A percentile compares a stretch with the other conserved stretches of the same genome.
Conservation (phyloP, 2,329 filamentous ascomycete species). For the Cytospora mali region DNA sequence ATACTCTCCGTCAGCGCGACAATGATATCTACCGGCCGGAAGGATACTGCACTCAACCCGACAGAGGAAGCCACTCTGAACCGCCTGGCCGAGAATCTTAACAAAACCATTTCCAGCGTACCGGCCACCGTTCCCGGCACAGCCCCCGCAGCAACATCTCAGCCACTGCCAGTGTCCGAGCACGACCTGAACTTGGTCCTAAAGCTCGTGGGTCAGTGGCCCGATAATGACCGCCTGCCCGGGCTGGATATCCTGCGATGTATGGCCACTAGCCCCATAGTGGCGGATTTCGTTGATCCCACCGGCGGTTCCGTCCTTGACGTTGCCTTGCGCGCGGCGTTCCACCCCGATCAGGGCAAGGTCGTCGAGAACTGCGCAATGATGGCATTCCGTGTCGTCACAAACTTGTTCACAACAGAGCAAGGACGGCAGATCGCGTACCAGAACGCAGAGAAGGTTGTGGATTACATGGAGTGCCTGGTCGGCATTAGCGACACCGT, state of each 20-base stretch:
- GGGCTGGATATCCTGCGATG: constrained; percentile 88
- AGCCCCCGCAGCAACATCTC: constrained; percentile 1
- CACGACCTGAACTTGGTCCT: constrained; percentile 65
- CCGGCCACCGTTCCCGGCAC: constrained; percentile 22
- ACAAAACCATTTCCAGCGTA: constrained; percentile 50
- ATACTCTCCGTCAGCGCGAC: constrained; percentile 74
- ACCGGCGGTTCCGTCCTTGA: constrained; percentile 63
- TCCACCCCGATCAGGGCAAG: constrained; percentile 49
- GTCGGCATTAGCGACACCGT: constrained; percentile 52
- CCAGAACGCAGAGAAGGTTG: constrained; percentile 59
- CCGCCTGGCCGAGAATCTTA: constrained; percentile 64
- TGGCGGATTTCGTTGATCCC: constrained; percentile 62
- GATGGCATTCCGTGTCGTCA: constrained; percentile 79
- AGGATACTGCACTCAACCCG: constrained; percentile 73
- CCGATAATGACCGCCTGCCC: constrained; percentile 76
- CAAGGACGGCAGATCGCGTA: constrained; percentile 69
- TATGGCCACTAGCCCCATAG: constrained; percentile 67
- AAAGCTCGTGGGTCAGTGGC: constrained; percentile 78
- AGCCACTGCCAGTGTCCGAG: constrained; percentile 39
- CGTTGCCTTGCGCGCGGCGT: constrained; percentile 44
- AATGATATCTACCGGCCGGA: constrained; percentile 70
- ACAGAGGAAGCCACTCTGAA: constrained; percentile 67
- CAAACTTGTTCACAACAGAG: constrained; percentile 79
- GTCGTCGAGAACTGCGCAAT: constrained; percentile 80
- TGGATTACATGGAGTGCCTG: constrained; percentile 65